Percentiles rank a stretch among this genome's conserved stretches.
These are phyloP conservation scores for Clathrus columnatus DNA, from an alignment of 768 basidiomycete genomes.

Conservation along the genomic window DNA sequence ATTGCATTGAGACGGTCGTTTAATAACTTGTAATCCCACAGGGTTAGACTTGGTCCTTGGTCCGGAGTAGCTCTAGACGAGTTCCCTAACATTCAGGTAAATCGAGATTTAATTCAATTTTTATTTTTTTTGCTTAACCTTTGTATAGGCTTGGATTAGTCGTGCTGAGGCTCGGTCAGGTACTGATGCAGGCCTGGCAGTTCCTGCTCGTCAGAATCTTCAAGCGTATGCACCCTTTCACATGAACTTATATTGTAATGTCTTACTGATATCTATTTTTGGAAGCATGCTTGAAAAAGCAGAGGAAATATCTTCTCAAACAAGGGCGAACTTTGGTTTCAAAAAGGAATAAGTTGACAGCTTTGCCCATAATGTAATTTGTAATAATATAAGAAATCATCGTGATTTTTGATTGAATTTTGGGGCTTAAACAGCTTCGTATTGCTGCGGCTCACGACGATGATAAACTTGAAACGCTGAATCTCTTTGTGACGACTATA, in stretches of 20 bases:
- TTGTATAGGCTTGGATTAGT: constrained; percentile 1
- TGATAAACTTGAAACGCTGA: no score
- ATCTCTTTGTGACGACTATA: no score
- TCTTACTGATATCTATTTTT: not conserved
- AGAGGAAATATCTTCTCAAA: not conserved
- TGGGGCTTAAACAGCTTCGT: no score
- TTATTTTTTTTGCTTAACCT: not conserved
- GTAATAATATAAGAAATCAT: no score
- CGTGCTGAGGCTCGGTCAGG: not conserved
- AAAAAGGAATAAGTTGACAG: no score
- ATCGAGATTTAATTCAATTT: not conserved
- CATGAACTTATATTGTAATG: not conserved
- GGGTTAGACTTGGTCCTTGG: constrained; percentile 4
- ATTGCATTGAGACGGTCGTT: not conserved
- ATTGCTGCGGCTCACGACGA: no score
- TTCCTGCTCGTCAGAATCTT: not conserved
- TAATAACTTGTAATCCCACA: not conserved
- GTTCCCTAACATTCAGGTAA: constrained; percentile 6
- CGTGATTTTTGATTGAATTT: no score
- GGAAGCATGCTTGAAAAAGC: not conserved
- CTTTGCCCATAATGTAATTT: no score
- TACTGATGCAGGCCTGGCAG: constrained; percentile 2
- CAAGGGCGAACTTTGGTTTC: constrained; percentile 5
- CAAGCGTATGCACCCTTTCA: not conserved
- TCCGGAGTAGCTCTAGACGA: not conserved